Percentiles rank a stretch among this genome's conserved stretches.
Conservation (phyloP, 805 yeast genomes). For the Teunomyces stri region DNA sequence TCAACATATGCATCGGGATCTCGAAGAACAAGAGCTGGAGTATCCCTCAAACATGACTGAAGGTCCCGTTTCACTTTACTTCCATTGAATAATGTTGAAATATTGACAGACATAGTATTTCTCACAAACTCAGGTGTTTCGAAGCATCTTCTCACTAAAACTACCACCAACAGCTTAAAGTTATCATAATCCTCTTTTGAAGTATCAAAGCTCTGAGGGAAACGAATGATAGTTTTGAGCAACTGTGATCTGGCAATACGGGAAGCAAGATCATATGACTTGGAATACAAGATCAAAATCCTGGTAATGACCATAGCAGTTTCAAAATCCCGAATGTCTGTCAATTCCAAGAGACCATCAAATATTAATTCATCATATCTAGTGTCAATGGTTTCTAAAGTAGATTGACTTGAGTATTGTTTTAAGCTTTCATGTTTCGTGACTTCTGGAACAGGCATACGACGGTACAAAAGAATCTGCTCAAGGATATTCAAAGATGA, state of each 20-base stretch:
- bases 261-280: constrained; percentile 37
- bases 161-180: constrained; percentile 34
- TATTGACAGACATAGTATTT: constrained; percentile 49
- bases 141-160: constrained; percentile 64
- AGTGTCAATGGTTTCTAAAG: constrained; percentile 16
- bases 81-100: constrained; percentile 41
- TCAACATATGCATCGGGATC: constrained; percentile 50
- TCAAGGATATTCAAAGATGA: constrained; percentile 56
- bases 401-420: constrained; percentile 7
- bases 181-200: constrained; percentile 7
- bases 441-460: constrained; percentile 46
- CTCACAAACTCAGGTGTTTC: constrained; percentile 56
- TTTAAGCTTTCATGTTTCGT: constrained; percentile 10
- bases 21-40: constrained; percentile 46
- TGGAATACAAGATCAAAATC: constrained; percentile 52
- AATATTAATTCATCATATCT: constrained; percentile 35
- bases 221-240: constrained; percentile 45
- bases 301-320: constrained; percentile 56
- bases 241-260: constrained; percentile 47
- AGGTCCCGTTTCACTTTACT: constrained; percentile 18
- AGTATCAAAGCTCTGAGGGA: constrained; percentile 33
- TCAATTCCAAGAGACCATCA: constrained; percentile 39
- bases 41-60: constrained; percentile 47
- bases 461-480: constrained; percentile 49
- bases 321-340: constrained; percentile 39